Conservation (phyloP, 768 basidiomycete species). For the Boletus sp. region DNA sequence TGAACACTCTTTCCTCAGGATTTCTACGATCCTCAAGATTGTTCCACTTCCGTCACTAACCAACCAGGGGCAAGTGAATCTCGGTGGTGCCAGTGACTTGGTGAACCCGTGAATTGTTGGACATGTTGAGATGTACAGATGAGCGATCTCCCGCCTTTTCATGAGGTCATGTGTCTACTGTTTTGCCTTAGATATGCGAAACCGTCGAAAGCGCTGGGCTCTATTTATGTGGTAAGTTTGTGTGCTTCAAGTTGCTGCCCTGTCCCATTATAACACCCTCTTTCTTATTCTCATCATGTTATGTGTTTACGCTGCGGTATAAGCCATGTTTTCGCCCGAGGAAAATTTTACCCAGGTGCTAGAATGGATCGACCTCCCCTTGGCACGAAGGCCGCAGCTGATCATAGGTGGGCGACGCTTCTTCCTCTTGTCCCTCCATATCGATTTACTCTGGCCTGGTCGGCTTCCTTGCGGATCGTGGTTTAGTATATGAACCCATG, state of each 20-base stretch:
- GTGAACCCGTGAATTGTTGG: conserved; percentile 66
- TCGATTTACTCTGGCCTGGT: background rate
- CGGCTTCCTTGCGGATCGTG: background rate
- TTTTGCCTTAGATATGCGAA: no score
- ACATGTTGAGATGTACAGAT: background rate
- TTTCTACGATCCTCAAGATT: conserved; percentile 71
- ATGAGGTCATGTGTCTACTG: background rate
- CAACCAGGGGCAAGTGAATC: conserved; percentile 54
- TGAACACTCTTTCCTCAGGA: conserved; percentile 45
- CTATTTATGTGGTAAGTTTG: conserved; percentile 74
- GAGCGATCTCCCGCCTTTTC: background rate
- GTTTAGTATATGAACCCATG: conserved; percentile 72
- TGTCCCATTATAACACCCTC: no score
- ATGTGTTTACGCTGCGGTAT: background rate
- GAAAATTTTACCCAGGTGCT: conserved; percentile 72
- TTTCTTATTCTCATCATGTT: background rate
- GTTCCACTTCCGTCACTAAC: conserved; percentile 66
- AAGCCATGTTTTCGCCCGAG: conserved; percentile 13
- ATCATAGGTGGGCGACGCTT: conserved; percentile 51
- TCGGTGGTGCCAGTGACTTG: conserved; percentile 83
- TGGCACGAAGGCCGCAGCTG: conserved; percentile 67
- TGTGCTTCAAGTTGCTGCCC: background rate
- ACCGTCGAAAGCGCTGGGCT: conserved; percentile 63
- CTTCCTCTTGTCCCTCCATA: background rate
- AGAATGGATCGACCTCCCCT: conserved; percentile 65